Base-by-base conservation (phyloP, 2,329 filamentous ascomycete genomes). In the Apiospora phragmitis region DNA sequence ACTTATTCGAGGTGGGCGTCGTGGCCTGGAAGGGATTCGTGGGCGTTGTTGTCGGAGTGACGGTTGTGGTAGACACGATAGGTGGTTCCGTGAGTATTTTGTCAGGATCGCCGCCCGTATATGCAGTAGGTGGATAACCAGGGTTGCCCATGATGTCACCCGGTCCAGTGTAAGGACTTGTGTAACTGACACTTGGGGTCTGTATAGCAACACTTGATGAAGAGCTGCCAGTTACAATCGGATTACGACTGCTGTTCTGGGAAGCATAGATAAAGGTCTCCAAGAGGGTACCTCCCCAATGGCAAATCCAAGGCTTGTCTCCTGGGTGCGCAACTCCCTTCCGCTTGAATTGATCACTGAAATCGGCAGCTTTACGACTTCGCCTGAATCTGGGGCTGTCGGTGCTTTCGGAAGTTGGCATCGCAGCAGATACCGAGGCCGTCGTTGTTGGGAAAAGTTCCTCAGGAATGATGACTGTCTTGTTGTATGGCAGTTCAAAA, bases 231-330 rank as follows among this genome's bases (percentile, higher is more conserved):
- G 69, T 65, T 42, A 59, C 59, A n/a, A 76, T 73, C 14, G 67
- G 75, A 43, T 74, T 75, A 9, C 78, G 77, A 73, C 83, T 87
- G 69, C 81, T 83, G 74, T 86, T 88, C 73, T 89, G 86, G 32
- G 81, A 79, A 0, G 87, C 83, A 72, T 89, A 90, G 51, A 90
- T 86, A 73, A 89, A 89, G 4, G 89, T 78, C 68, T 90, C 87
- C 6, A 90, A 80, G 3, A 83, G 81, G 0, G 87, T 89, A 38
- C 84, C 81, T 2, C 87, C 86, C 88, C 88, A 90, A 1, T 81
- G 85, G 76, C 88, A 90, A 29, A 90, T 82, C 88, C 88, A 90
- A 0, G 86, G 85, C 70, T 80, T 85, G 65, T 89, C 87, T 2
- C 88, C 88, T 0, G 78, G 77, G 71, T 82, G 76, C 1, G 82